Percentiles rank a stretch among this genome's conserved stretches.
phyloP scores from a whole-genome alignment of 345 rosid species.

The Eucalyptus cladocalyx region DNA sequence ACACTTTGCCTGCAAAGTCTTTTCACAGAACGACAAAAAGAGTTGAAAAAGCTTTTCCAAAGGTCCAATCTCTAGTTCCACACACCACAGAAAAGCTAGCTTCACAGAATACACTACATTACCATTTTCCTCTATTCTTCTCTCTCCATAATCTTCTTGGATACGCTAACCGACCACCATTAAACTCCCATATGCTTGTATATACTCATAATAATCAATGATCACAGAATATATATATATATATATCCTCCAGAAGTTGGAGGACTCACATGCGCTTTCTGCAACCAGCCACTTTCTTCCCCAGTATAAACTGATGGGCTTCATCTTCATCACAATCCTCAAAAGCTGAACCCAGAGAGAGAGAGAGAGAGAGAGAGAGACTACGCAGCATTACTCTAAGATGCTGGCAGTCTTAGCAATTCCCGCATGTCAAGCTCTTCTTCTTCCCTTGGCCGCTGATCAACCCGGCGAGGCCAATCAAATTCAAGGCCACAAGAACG shows the following conservation, averaged over 20 bases:
- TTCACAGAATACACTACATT: background rate
- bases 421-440: background rate
- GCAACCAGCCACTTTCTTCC: background rate
- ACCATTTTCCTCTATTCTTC: background rate
- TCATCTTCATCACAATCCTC: background rate
- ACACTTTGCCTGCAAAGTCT: background rate
- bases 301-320: background rate
- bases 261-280: background rate
- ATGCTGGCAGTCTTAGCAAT: background rate
- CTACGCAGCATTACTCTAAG: background rate
- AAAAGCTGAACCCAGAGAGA: background rate
- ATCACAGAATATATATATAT: background rate
- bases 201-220: background rate
- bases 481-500: background rate
- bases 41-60: background rate
- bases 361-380: background rate
- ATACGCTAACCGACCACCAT: background rate
- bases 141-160: background rate
- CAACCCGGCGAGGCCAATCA: background rate
- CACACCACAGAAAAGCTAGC: background rate
- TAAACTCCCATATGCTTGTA: background rate
- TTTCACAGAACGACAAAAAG: background rate
- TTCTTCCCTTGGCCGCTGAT: background rate
- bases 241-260: background rate
- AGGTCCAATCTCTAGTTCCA: background rate